Base-by-base conservation (phyloP, 1,284 basidiomycete genomes). In the Neotropicomus parvogracilis region DNA sequence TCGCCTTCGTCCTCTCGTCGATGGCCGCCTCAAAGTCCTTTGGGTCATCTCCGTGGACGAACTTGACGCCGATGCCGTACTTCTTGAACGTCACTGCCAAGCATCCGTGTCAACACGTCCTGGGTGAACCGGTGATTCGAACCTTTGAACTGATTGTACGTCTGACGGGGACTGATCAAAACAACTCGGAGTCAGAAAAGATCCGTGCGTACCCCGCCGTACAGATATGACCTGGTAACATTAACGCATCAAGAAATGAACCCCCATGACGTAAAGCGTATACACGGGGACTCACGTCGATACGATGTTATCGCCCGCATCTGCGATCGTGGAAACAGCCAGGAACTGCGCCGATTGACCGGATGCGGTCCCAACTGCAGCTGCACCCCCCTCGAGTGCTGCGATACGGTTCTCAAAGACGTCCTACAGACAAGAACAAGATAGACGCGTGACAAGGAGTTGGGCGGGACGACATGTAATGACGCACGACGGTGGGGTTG, bases 91-190 rank as follows among this genome's bases (percentile, higher is more conserved):
- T 83, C 21, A 90, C 89, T 83, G 52, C 28, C 31, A 19, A 19
- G 1, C 3, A 4, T 14, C 8, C 19, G 46, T 44, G 16, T 48
- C 3, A 6, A 31, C 11, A 19, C 1, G 20, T 21, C 20, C n/a
- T 10, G 26, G 6, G 12, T n/a, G 13, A 11, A 20, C 3, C n/a
- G 11, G 14, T 3, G 12, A 26, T 14, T 55, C 62, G 11, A 44
- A 80, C 84, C 84, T 75, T 92, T 93, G 73, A 94, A 85, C 64
- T 93, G 91, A 61, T 94, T 95, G 74, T 87, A 93, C 5, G 88
- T 91, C 79, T 80, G 41, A 17, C 3, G 16, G 33, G 10, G 17
- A 36, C 10, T 26, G 1, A 9, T 45, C 9, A 35, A 24, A 24
- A 34, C 2, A 12, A 43, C 2, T 40, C 11, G 26, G 1, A 37